Evolutionary conservation across 2,329 filamentous ascomycete genomes (phyloP).

Genomic region (Nigrograna mackinnonii): DNA sequence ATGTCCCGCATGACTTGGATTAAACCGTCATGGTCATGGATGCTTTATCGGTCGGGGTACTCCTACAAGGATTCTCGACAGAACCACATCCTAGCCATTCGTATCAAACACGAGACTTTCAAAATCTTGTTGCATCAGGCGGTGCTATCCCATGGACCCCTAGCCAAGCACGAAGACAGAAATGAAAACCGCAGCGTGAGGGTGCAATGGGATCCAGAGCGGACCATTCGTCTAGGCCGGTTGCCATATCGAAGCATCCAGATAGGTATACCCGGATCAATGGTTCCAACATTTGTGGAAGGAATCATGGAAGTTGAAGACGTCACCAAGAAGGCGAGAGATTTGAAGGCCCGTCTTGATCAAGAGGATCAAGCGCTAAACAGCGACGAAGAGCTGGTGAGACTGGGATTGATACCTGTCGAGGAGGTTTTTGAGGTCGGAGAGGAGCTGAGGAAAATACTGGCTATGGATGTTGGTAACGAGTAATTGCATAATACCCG

Average conservation of each 20-base stretch:
- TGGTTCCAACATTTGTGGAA: constrained; percentile 54
- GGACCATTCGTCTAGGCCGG: constrained; percentile 49
- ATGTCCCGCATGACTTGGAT: constrained; percentile 67
- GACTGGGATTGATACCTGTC: constrained; percentile 45
- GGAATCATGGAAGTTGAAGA: constrained; percentile 62
- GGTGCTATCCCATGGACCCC: constrained; percentile 25
- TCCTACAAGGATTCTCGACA: constrained; percentile 60
- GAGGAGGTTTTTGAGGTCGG: constrained; percentile 51
- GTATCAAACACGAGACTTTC: constrained; percentile 57
- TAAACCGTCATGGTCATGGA: constrained; percentile 67
- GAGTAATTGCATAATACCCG: too few species aligned
- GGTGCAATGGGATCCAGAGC: constrained; percentile 69
- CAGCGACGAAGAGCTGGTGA: constrained; percentile 40
- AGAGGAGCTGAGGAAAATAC: constrained; percentile 31
- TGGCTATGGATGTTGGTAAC: constrained; percentile 3
- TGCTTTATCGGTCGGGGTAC: constrained; percentile 67
- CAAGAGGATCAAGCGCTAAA: constrained; percentile 36
- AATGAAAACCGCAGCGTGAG: constrained; percentile 44
- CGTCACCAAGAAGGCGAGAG: constrained; percentile 58
- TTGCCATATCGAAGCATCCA: constrained; percentile 62
- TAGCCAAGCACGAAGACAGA: constrained; percentile 3
- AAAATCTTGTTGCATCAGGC: constrained; percentile 47
- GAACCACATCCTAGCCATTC: constrained; percentile 60
- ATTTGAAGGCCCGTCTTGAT: constrained; percentile 53
- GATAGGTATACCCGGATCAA: constrained; percentile 58